Evolutionary conservation across 441 rosid genomes (phyloP), one percentile per base, ranked within the genome.

Genomic region (Pelargonium australe): DNA sequence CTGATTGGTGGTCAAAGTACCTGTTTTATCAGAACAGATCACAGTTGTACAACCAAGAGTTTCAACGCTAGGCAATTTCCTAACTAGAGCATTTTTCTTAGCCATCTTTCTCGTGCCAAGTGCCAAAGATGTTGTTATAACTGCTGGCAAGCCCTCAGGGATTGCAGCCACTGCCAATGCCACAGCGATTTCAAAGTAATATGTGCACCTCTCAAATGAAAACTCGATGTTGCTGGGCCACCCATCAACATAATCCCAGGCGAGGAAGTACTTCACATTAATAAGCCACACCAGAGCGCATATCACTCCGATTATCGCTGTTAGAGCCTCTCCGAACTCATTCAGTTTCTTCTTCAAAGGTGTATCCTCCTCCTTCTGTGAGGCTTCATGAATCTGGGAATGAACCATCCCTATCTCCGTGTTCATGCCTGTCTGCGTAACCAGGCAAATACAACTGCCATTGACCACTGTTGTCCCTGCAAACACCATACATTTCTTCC

Each of bases 81-180:
- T 60, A 25, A 83, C 86, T 51, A 83, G 78, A 0, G 86, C 84
- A 11, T 80, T 83, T 8, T 55, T 55, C 6, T 55, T 25, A 16
- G 61, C 61, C 61, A 55, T 55, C 61, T 55, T 55, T 55, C 84
- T 73, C 0, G 82, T 83, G n/a, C 86, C 86, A 7, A 83, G 79
- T 0, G 84, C 86, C 47, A 83, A 77, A 68, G 81, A 80, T 31
- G 86, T 83, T 0, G 86, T 83, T 51, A 83, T 83, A 69, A 83
- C 86, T 0, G 84, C 81, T 1, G 84, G 86, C 69, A 83, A 76
- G 1, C 86, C 86, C 68, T 80, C 84, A 0, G 84, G 84, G 51
- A 83, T 80, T 0, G 84, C 86, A 37, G 84, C 86, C 69, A 83
- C 86, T 37, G 84, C 86, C 77, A 83, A 72, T 43, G 84, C 84